A percentile compares a stretch with the other conserved stretches of the same genome.
phyloP scores from a whole-genome alignment of 1,139 yeast species.

The Yamadazyma songkhlaensis region DNA sequence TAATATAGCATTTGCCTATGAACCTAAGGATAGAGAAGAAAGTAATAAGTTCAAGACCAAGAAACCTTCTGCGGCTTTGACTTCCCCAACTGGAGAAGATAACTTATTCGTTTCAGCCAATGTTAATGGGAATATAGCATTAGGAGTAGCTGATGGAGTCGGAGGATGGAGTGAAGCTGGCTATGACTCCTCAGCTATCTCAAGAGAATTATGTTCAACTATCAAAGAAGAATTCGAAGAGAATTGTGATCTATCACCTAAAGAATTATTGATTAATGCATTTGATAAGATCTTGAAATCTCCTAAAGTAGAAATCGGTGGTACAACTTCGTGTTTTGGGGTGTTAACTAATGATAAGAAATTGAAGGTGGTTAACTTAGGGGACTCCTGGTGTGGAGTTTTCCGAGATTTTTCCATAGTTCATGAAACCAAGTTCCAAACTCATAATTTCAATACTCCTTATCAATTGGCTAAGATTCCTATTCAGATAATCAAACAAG shows the following conservation, averaged over 20 bases:
- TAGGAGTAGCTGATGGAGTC: conserved; percentile 97
- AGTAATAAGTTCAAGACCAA: conserved; percentile 40
- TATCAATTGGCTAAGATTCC: conserved; percentile 89
- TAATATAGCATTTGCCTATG: conserved; percentile 65
- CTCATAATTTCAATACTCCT: conserved; percentile 89
- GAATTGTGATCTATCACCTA: conserved; percentile 32
- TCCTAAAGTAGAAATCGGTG: conserved; percentile 78
- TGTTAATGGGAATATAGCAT: conserved; percentile 48
- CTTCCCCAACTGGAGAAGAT: conserved; percentile 84
- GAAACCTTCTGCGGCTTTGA: conserved; percentile 28
- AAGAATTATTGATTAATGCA: conserved; percentile 50
- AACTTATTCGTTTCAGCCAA: conserved; percentile 60
- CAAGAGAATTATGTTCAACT: conserved; percentile 61
- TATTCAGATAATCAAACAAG: conserved; percentile 50
- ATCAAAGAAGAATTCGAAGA: conserved; percentile 29
- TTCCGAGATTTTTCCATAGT: conserved; percentile 66
- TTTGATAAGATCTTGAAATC: conserved; percentile 51
- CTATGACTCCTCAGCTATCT: conserved; percentile 79
- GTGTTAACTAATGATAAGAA: conserved; percentile 52
- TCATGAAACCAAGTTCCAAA: conserved; percentile 71
- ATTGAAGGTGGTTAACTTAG: conserved; percentile 73
- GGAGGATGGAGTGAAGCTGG: conserved; percentile 98
- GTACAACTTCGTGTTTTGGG: conserved; percentile 94
- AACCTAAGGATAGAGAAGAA: conserved; percentile 64
- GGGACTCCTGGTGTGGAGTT: conserved; percentile 94